A percentile compares a stretch with the other conserved stretches of the same genome.
Conservation (phyloP, 306 rosid genomes). For the Trifolium subterraneum region DNA sequence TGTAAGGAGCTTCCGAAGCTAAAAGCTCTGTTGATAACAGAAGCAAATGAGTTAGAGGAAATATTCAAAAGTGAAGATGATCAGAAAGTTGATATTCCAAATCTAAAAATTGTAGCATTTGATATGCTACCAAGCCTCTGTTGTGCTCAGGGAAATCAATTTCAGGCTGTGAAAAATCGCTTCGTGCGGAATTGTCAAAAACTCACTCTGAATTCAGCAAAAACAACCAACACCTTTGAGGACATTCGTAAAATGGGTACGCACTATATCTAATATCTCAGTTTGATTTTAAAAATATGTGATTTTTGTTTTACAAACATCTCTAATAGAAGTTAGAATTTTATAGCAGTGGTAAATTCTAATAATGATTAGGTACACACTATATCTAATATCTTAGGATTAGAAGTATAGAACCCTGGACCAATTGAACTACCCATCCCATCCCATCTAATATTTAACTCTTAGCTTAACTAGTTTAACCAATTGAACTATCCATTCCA, state of each 20-base stretch:
- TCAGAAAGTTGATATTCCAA: conserved; percentile 1
- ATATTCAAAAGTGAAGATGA: conserved; percentile 3
- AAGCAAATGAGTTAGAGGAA: conserved; percentile 11
- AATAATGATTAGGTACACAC: no score
- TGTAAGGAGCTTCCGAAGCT: neutral
- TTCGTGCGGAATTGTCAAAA: neutral
- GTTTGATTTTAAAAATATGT: no score
- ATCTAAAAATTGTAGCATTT: neutral
- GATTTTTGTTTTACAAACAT: no score
- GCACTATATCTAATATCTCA: neutral
- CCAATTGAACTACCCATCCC: no score
- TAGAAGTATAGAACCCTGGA: no score
- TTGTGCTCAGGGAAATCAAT: neutral
- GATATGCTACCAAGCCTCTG: neutral
- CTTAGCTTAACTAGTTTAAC: no score
- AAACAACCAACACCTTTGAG: neutral
- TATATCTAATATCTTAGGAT: no score
- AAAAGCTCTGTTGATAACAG: rapidly evolving
- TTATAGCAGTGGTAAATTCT: no score
- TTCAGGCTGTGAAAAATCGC: neutral
- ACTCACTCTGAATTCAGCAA: neutral
- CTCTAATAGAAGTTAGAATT: no score
- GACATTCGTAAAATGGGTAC: no score
- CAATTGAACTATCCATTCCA: no score
- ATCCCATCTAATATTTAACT: no score